Conservation (phyloP, 768 basidiomycete species). For the Mrakia frigida region DNA sequence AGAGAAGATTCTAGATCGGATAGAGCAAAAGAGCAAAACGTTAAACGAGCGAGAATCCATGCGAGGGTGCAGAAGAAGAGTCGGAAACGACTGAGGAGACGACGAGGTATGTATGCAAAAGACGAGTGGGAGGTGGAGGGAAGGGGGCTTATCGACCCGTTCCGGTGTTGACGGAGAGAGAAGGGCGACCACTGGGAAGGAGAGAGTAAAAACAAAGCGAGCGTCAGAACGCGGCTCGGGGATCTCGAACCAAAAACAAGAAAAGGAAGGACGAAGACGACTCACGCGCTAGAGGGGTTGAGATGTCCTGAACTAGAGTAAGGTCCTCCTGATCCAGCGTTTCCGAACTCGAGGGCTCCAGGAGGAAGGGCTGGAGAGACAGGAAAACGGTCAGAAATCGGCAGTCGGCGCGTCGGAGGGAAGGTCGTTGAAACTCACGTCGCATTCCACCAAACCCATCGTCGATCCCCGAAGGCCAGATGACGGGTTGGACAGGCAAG, state of each 20-base stretch:
- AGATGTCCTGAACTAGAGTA: background rate
- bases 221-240: background rate
- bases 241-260: background rate
- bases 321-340: conserved; percentile 6
- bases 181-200: background rate
- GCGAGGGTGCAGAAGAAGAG: background rate
- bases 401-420: background rate
- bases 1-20: background rate
- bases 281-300: background rate
- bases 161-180: conserved; percentile 8
- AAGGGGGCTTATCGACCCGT: too few species aligned
- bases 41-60: background rate
- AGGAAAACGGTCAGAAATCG: background rate
- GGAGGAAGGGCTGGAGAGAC: background rate
- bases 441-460: background rate
- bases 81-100: background rate
- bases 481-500: conserved; percentile 66
- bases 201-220: too few species aligned
- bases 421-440: background rate
- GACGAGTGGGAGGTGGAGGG: too few species aligned
- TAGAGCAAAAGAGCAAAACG: background rate
- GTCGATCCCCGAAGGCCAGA: conserved; percentile 9
- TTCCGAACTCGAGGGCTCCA: conserved; percentile 6
- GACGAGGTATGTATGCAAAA: background rate
- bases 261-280: background rate